Conservation (phyloP, 73 alveolate genomes). For the Loxodes magnus region DNA sequence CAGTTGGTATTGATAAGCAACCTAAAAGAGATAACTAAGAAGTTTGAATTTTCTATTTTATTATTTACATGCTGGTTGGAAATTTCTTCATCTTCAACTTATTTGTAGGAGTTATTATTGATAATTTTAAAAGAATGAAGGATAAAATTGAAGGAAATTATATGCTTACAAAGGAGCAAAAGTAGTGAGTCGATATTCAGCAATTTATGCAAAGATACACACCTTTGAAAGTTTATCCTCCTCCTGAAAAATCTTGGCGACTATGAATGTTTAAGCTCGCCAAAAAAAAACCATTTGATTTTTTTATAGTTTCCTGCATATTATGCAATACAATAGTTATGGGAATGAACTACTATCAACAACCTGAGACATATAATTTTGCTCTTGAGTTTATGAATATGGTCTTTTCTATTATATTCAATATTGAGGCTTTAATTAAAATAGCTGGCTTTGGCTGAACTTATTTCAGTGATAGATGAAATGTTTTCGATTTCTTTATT, state of each 20-base stretch:
- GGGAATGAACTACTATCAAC: constrained; percentile 72
- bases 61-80: constrained; percentile 73
- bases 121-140: constrained; percentile 55
- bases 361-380: constrained; percentile 15
- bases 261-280: not conserved
- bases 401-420: constrained; percentile 48
- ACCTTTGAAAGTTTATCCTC: constrained; percentile 28
- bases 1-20: constrained; percentile 34
- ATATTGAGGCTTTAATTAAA: constrained; percentile 60
- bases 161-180: constrained; percentile 31
- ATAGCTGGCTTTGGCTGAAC: constrained; percentile 53
- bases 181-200: constrained; percentile 48
- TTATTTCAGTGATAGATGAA: constrained; percentile 72
- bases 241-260: not conserved
- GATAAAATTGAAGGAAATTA: constrained; percentile 23
- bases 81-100: constrained; percentile 82
- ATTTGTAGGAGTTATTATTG: constrained; percentile 89
- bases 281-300: constrained; percentile 37
- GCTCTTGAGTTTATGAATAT: constrained; percentile 30
- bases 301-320: constrained; percentile 67
- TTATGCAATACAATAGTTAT: constrained; percentile 77
- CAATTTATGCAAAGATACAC: constrained; percentile 32
- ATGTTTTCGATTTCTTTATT: constrained; percentile 74
- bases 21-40: constrained; percentile 58
- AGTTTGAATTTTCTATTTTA: constrained; percentile 57